Base-by-base conservation (phyloP, 2,329 filamentous ascomycete species). In the Huntiella decipiens region DNA sequence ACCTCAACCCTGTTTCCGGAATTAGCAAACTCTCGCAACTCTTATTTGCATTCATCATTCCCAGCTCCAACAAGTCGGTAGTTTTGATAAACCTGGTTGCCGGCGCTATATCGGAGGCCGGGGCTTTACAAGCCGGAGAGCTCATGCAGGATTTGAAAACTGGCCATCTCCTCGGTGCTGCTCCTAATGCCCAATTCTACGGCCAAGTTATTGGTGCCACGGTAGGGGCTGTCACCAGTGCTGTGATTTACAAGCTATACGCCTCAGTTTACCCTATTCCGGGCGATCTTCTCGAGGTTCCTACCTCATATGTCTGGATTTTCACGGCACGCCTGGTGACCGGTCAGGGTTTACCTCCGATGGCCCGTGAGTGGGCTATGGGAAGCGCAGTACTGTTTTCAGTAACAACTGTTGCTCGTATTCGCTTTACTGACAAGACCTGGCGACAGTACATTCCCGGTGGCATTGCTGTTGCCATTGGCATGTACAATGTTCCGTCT, bases 141-240 rank as follows among this genome's bases (percentile, higher is more conserved):
- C 74, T 98, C 46, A 83, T 98, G 73, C 91, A 98, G 59, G 91
- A 98, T 58, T 71, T 98, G 28, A 98, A 98, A 61, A 95, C 91
- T 0, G 91, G 91, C 0, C 87, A 98, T 60, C 66, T 98, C 0
- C 71, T 98, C 1, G 87, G 88, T 8, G 91, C 91, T 1, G 82
- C 85, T 3, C 91, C 91, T 0, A 91, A 82, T 54, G 91, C 91
- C 0, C 91, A 98, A 56, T 98, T 98, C 59, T 95, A 84, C 70
- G 91, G 91, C 1, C 91, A 98, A 58, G 74, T 96, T 15, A 87
- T 98, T 45, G 91, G 91, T 4, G 84, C 81, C 33, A 79, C 83
- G 0, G 77, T 83, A 2, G 91, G 91, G 1, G 87, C 91, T 1
- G 70, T 96, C 8, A 71, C 93, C 4, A 88, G 82, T 50, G 86